Percentiles rank a stretch among this genome's conserved stretches.
Evolutionary conservation across 2,329 filamentous ascomycete genomes (phyloP).

Genomic region (Aspergillus fumigatiaffinis): DNA sequence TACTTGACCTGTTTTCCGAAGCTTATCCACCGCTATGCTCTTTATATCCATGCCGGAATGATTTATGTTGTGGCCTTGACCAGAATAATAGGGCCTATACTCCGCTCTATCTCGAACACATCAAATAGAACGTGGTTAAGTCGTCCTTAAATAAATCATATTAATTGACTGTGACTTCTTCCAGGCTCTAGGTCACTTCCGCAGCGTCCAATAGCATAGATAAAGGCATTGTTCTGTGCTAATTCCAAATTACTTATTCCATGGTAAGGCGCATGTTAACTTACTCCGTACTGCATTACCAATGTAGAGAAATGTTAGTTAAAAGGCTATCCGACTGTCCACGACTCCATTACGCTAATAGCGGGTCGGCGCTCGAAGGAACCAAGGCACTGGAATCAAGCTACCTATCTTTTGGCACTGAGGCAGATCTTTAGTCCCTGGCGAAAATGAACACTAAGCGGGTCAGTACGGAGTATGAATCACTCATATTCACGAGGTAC

Average conservation of each 20-base stretch:
- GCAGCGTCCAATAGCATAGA: background rate
- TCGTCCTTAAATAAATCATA: background rate
- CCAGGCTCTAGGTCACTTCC: background rate
- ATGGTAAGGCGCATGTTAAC: background rate
- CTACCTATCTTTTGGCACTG: background rate
- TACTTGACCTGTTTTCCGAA: background rate
- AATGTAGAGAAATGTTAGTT: background rate
- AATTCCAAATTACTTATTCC: background rate
- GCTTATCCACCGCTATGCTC: background rate
- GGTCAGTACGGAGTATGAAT: background rate
- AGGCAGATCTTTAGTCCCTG: too few species aligned
- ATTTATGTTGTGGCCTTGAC: constrained; percentile 1
- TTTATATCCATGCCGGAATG: background rate
- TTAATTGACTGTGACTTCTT: background rate
- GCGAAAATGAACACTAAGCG: too few species aligned
- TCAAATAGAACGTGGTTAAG: background rate
- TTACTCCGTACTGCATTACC: background rate
- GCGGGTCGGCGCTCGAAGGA: constrained; percentile 7
- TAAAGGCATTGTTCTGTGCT: background rate
- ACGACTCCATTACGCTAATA: constrained; percentile 7
- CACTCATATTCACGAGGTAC: background rate
- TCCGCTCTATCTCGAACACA: background rate
- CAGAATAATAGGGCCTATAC: constrained; percentile 8
- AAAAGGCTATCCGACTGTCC: background rate
- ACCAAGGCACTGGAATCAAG: constrained; percentile 10